Evolutionary conservation across 495 filamentous ascomycete species (phyloP).

Genomic region (Copromyces sp.): DNA sequence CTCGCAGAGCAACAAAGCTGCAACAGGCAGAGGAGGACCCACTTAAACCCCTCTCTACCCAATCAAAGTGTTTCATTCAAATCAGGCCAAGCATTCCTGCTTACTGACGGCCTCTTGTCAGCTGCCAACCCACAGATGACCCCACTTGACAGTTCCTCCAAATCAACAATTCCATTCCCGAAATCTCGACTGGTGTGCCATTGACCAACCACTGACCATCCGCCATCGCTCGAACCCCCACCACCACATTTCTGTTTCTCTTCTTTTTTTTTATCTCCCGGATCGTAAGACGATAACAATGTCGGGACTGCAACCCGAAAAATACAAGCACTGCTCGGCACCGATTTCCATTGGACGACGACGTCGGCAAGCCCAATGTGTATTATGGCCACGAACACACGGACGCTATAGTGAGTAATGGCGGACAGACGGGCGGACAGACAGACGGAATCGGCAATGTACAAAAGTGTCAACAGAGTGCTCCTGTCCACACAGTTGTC

Average conservation of each 20-base stretch:
- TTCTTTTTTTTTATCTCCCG: neutral
- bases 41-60: neutral
- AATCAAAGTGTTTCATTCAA: neutral
- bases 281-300: neutral
- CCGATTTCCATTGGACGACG: neutral
- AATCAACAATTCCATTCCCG: neutral
- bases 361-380: neutral
- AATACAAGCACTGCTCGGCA: neutral
- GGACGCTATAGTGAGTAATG: neutral
- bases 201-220: neutral
- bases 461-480: neutral
- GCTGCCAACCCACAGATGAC: neutral
- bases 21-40: neutral
- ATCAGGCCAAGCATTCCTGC: neutral
- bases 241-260: neutral
- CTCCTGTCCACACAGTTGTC: neutral
- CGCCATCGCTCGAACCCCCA: neutral
- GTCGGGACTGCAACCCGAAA: neutral
- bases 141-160: neutral
- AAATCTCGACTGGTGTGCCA: neutral
- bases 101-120: neutral
- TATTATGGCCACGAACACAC: neutral
- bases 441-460: neutral
- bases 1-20: neutral
- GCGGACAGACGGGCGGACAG: neutral